phyloP scores from a whole-genome alignment of 108 stramenopile species.

The Nitzschia putrida region DNA sequence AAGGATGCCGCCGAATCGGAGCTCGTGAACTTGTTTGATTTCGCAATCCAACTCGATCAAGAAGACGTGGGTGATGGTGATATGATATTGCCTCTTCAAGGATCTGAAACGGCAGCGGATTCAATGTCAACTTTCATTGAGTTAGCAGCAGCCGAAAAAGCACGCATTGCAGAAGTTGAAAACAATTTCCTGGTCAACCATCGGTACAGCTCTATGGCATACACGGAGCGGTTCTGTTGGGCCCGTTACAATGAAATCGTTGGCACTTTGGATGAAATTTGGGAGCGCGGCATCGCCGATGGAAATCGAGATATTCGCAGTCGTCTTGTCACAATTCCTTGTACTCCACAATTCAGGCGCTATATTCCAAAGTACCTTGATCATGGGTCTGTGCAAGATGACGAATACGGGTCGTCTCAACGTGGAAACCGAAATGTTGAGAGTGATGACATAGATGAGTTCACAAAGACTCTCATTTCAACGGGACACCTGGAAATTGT shows the following conservation, averaged over 20 bases:
- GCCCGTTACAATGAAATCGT: conserved; percentile 63
- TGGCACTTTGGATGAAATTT: conserved; percentile 48
- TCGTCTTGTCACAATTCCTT: conserved; percentile 72
- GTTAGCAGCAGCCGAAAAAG: conserved; percentile 65
- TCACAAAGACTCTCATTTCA: conserved; percentile 55
- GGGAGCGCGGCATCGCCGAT: conserved; percentile 78
- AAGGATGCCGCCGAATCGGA: conserved; percentile 74
- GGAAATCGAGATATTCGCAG: conserved; percentile 79
- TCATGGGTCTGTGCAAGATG: conserved; percentile 42
- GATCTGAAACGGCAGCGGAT: conserved; percentile 71
- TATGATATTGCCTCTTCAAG: neutral
- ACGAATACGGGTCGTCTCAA: neutral
- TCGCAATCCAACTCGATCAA: conserved; percentile 32
- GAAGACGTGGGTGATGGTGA: neutral
- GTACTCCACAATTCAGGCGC: conserved; percentile 76
- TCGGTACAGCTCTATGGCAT: conserved; percentile 63
- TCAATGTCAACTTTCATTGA: conserved; percentile 84
- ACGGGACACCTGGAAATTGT: conserved; percentile 71
- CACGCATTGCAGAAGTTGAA: conserved; percentile 59
- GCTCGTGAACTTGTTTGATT: conserved; percentile 75
- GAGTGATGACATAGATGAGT: conserved; percentile 35
- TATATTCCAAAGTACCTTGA: conserved; percentile 85
- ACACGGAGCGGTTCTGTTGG: conserved; percentile 76
- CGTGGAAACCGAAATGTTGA: neutral
- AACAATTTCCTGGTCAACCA: conserved; percentile 57